phyloP scores from a whole-genome alignment of 108 stramenopile genomes.

The Conticribra weissflogii region DNA sequence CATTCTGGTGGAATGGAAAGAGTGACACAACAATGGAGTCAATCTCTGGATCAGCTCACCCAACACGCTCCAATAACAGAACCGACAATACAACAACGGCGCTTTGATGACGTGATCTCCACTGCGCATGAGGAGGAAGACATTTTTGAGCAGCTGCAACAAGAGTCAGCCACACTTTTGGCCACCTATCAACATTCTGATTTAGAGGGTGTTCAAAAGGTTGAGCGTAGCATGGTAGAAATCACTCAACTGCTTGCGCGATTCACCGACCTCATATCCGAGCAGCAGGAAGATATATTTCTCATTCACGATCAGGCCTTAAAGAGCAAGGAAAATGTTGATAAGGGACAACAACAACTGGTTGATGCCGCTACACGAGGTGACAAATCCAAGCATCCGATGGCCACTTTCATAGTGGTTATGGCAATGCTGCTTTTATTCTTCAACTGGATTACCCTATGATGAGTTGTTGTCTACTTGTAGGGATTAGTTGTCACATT shows the following conservation, averaged over 20 bases:
- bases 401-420: slow-evolving; percentile 72
- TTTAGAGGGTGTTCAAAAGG: slow-evolving; percentile 79
- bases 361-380: slow-evolving; percentile 75
- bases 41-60: neutral
- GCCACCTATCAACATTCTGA: slow-evolving; percentile 65
- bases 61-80: neutral
- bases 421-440: slow-evolving; percentile 70
- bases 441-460: slow-evolving; percentile 72
- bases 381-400: slow-evolving; percentile 72
- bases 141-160: slow-evolving; percentile 58
- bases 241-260: slow-evolving; percentile 80
- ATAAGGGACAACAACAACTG: slow-evolving; percentile 80
- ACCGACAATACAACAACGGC: slow-evolving; percentile 1
- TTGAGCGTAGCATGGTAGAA: slow-evolving; percentile 81
- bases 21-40: neutral
- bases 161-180: slow-evolving; percentile 65
- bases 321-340: slow-evolving; percentile 76
- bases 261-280: slow-evolving; percentile 76
- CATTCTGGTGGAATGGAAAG: neutral
- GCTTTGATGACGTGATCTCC: slow-evolving; percentile 4
- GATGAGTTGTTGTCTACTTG: too few species aligned
- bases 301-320: slow-evolving; percentile 71
- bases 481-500: too few species aligned
- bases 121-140: slow-evolving; percentile 39
- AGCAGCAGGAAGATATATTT: slow-evolving; percentile 79